Percentiles rank a stretch among this genome's conserved stretches.
These are phyloP conservation scores for Annona squamosa DNA, from an alignment of 164 flowering plant genomes.

Conservation along the genomic window DNA sequence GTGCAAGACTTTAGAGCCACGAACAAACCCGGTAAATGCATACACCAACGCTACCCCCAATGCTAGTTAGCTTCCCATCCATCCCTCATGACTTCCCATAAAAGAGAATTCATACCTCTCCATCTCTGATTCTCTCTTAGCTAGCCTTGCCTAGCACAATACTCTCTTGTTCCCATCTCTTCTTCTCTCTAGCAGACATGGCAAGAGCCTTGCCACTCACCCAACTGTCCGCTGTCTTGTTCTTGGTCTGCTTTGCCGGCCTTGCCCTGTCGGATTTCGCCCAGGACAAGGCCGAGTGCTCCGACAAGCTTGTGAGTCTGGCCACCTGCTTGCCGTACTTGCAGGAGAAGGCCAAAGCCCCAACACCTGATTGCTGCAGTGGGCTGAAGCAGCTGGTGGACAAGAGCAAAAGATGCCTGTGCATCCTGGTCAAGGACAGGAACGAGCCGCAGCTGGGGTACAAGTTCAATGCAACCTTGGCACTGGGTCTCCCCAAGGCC, in stretches of 20 bases:
- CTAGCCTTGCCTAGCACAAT: neutral
- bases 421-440: conserved; percentile 53
- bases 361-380: conserved; percentile 63
- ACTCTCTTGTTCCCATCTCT: neutral
- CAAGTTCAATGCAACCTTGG: conserved; percentile 54
- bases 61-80: too few relatives aligned
- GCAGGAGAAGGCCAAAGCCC: conserved; percentile 46
- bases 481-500: conserved; percentile 46
- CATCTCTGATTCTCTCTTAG: neutral
- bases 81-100: too few relatives aligned
- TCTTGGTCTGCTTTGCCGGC: conserved; percentile 12
- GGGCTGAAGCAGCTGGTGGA: conserved; percentile 46
- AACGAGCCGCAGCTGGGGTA: conserved; percentile 58
- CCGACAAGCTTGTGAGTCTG: conserved; percentile 39
- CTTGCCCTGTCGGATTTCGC: conserved; percentile 30
- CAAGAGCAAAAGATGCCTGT: conserved; percentile 54
- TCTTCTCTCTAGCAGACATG: neutral
- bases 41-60: too few relatives aligned
- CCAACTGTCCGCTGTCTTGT: conserved; percentile 3
- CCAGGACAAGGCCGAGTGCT: conserved; percentile 54
- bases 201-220: neutral
- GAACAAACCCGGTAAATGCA: neutral
- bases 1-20: neutral
- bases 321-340: conserved; percentile 64
- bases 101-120: neutral